Conservation (phyloP, 2,329 filamentous ascomycete genomes). For the Ceratocystis ficicola region DNA sequence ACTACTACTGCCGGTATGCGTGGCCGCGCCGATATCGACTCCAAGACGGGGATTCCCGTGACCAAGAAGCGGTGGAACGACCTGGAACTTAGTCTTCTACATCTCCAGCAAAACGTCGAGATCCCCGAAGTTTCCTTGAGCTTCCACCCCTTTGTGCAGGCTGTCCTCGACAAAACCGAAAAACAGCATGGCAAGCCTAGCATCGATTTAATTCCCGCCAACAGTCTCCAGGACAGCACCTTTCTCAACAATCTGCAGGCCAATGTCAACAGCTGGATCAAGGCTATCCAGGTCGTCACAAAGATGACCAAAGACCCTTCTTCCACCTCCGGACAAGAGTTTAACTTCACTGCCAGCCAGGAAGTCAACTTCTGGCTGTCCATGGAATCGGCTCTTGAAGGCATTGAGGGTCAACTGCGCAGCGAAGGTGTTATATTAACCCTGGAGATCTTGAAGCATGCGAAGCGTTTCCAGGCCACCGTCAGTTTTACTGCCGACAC, state of each 20-base stretch:
- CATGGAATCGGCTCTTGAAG: slow-evolving; percentile 87
- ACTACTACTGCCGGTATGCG: slow-evolving; percentile 50
- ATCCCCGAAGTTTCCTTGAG: slow-evolving; percentile 84
- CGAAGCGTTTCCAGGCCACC: slow-evolving; percentile 94
- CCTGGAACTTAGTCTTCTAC: slow-evolving; percentile 75
- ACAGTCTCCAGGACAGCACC: slow-evolving; percentile 72
- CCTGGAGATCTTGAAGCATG: slow-evolving; percentile 87
- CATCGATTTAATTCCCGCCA: slow-evolving; percentile 62
- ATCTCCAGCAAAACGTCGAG: slow-evolving; percentile 94
- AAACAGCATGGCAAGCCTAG: slow-evolving; percentile 54
- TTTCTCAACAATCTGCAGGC: slow-evolving; percentile 91
- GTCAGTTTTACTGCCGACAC: slow-evolving; percentile 96
- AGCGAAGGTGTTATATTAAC: slow-evolving; percentile 85
- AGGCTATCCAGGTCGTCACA: slow-evolving; percentile 92
- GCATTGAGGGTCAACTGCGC: slow-evolving; percentile 76
- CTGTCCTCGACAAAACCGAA: slow-evolving; percentile 66
- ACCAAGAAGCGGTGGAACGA: slow-evolving; percentile 96
- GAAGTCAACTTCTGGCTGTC: slow-evolving; percentile 99
- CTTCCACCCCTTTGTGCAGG: slow-evolving; percentile 79
- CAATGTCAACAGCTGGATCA: slow-evolving; percentile 95
- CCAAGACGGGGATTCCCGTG: slow-evolving; percentile 89
- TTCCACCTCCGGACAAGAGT: slow-evolving; percentile 43
- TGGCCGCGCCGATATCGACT: slow-evolving; percentile 70
- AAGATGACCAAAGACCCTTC: slow-evolving; percentile 79
- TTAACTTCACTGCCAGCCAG: slow-evolving; percentile 64